Percentiles rank a stretch among this genome's conserved stretches.
Evolutionary conservation across 306 rosid genomes (phyloP).

Genomic region (Fragaria nilgerrensis): DNA sequence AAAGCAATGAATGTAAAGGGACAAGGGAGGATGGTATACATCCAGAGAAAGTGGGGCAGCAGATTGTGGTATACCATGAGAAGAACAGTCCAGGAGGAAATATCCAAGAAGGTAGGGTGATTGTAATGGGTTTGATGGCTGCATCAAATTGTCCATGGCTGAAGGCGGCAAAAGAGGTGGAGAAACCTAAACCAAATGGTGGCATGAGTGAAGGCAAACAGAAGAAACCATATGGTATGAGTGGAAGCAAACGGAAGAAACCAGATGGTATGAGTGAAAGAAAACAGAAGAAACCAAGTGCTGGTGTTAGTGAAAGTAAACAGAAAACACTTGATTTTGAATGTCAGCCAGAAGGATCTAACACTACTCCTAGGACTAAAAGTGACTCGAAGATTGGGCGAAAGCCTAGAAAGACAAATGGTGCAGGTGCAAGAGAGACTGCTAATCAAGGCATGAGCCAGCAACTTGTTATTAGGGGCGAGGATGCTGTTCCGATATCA

Average conservation of each 20-base stretch:
- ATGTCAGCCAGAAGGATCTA: constrained; percentile 26
- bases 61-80: constrained; percentile 34
- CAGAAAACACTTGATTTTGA: constrained; percentile 29
- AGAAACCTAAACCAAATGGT: constrained; percentile 28
- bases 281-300: constrained; percentile 36
- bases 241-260: constrained; percentile 45
- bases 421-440: constrained; percentile 7
- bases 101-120: constrained; percentile 25
- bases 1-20: constrained; percentile 14
- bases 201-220: constrained; percentile 39
- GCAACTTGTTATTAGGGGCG: constrained; percentile 38
- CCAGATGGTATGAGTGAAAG: constrained; percentile 32
- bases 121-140: constrained; percentile 61
- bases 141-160: constrained; percentile 58
- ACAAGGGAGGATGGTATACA: constrained; percentile 2
- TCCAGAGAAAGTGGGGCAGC: constrained; percentile 38
- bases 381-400: constrained; percentile 20
- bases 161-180: constrained; percentile 34
- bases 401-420: constrained; percentile 27
- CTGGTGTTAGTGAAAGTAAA: constrained; percentile 35
- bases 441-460: constrained; percentile 37
- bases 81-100: constrained; percentile 26
- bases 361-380: constrained; percentile 40
- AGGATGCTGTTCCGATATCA: constrained; percentile 26
- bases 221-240: constrained; percentile 29